Percentiles rank a stretch among this genome's conserved stretches.
These are phyloP conservation scores for Phylloboletellus chloephorus DNA, from an alignment of 1,284 basidiomycete species.

Conservation along the genomic window DNA sequence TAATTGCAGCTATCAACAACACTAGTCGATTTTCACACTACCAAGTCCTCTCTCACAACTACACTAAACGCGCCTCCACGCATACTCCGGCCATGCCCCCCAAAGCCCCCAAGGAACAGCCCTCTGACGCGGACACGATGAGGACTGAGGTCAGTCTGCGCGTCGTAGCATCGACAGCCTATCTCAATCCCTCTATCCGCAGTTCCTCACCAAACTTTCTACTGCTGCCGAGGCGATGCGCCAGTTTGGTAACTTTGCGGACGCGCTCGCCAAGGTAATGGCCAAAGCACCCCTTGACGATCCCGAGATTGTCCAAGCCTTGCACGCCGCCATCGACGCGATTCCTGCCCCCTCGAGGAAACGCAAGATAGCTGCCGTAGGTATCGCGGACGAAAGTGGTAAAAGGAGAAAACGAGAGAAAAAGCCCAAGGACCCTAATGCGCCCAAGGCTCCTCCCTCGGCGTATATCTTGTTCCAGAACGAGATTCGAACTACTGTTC, in stretches of 20 bases:
- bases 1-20: slow-evolving; percentile 38
- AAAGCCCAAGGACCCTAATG: slow-evolving; percentile 83
- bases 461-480: slow-evolving; percentile 98
- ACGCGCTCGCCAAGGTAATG: slow-evolving; percentile 46
- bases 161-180: slow-evolving; percentile 10
- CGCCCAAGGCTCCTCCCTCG: slow-evolving; percentile 90
- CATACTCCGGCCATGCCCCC: slow-evolving; percentile 24
- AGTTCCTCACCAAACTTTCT: slow-evolving; percentile 52
- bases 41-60: slow-evolving; percentile 24
- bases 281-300: slow-evolving; percentile 33
- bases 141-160: slow-evolving; percentile 29
- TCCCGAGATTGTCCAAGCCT: slow-evolving; percentile 27
- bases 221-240: slow-evolving; percentile 55
- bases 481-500: slow-evolving; percentile 72
- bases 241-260: slow-evolving; percentile 51
- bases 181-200: slow-evolving; percentile 24
- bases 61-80: slow-evolving; percentile 26
- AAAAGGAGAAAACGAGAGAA: slow-evolving; percentile 45
- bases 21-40: slow-evolving; percentile 36
- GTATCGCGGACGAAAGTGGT: slow-evolving; percentile 40
- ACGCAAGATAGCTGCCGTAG: slow-evolving; percentile 44
- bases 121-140: slow-evolving; percentile 25
- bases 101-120: slow-evolving; percentile 25
- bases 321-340: slow-evolving; percentile 30
- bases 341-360: slow-evolving; percentile 39